Conservation (phyloP, 345 rosid species). For the Ceriops tagal region DNA sequence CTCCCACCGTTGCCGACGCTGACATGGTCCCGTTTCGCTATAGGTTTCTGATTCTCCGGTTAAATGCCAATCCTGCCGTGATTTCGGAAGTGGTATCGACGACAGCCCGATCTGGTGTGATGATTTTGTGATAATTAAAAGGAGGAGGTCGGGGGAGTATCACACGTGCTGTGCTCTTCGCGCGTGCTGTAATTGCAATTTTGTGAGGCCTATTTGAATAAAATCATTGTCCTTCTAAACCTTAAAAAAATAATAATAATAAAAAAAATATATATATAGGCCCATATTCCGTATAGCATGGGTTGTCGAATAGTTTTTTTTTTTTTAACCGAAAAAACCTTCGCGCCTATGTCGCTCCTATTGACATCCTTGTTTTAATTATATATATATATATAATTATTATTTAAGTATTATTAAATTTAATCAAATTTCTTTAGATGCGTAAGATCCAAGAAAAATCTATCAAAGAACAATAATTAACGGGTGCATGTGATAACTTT, state of each 20-base stretch:
- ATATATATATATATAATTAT: too few relatives aligned
- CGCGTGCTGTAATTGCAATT: background rate
- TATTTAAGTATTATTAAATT: too few relatives aligned
- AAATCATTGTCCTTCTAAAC: too few relatives aligned
- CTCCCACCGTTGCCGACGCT: slow-evolving; percentile 31
- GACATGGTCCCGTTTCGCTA: slow-evolving; percentile 24
- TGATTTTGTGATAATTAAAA: background rate
- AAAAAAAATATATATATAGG: too few relatives aligned
- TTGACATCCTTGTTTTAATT: too few relatives aligned
- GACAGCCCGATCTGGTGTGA: slow-evolving; percentile 1
- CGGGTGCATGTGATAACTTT: slow-evolving; percentile 40
- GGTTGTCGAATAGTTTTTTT: too few relatives aligned
- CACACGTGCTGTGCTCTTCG: slow-evolving; percentile 7
- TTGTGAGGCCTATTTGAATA: too few relatives aligned
- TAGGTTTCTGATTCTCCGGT: background rate
- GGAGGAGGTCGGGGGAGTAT: background rate
- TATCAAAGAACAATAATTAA: slow-evolving; percentile 35
- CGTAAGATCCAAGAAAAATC: slow-evolving; percentile 32
- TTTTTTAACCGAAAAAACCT: too few relatives aligned
- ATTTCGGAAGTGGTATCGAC: background rate
- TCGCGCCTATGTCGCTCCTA: too few relatives aligned
- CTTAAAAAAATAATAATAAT: too few relatives aligned
- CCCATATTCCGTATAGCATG: too few relatives aligned
- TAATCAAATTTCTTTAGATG: too few relatives aligned
- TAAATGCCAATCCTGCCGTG: background rate